phyloP scores from a whole-genome alignment of 202 grass and related monocot species.

The Panicum virgatum region DNA sequence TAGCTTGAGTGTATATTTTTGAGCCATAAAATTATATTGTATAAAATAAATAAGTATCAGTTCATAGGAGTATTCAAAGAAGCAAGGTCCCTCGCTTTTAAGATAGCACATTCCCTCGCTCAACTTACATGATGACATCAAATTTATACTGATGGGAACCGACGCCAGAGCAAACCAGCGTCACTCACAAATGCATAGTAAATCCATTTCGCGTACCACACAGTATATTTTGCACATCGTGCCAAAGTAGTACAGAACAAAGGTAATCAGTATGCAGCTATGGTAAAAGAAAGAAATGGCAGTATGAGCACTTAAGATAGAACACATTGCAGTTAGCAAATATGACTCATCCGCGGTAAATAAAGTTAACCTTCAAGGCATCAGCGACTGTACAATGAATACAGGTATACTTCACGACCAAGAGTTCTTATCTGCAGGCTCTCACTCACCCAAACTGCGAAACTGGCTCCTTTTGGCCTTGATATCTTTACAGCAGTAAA shows the following conservation, averaged over 20 bases:
- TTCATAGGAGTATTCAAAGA: too few relatives aligned
- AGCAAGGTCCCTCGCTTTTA: too few relatives aligned
- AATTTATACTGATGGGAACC: too few relatives aligned
- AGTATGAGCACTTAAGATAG: not conserved
- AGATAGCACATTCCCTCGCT: too few relatives aligned
- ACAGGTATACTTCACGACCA: constrained; percentile 35
- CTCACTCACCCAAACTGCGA: not conserved
- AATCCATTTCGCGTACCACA: too few relatives aligned
- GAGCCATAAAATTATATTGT: too few relatives aligned
- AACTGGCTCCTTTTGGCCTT: constrained; percentile 2
- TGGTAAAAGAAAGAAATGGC: too few relatives aligned
- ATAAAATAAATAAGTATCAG: too few relatives aligned
- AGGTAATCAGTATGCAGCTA: not conserved
- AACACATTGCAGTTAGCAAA: not conserved
- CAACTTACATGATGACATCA: too few relatives aligned
- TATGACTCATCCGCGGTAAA: not conserved
- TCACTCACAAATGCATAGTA: too few relatives aligned
- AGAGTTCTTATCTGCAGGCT: constrained; percentile 22
- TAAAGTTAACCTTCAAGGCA: constrained; percentile 2
- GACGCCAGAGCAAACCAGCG: too few relatives aligned
- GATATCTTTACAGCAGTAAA: constrained; percentile 39
- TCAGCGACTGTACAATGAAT: constrained; percentile 47
- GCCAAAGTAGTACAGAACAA: not conserved
- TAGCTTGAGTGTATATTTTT: too few relatives aligned
- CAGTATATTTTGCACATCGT: not conserved